Conservation (phyloP, 805 yeast species). For the Candida cerambycidarum region DNA sequence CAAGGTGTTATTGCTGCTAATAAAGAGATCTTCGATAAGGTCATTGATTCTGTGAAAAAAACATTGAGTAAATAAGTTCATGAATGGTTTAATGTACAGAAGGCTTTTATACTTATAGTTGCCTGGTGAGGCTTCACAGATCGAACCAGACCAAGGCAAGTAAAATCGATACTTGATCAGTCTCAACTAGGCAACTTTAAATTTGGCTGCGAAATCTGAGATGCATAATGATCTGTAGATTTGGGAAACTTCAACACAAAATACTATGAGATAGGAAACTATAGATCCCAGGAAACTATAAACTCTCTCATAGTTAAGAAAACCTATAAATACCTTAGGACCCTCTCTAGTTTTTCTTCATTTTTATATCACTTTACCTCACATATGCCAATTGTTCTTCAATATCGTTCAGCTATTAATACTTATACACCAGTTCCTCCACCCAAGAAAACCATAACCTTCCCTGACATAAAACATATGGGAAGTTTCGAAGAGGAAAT, state of each 20-base stretch:
- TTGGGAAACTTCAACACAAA: not conserved
- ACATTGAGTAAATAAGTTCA: constrained; percentile 18
- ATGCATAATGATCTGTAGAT: not conserved
- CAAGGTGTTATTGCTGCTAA: constrained; percentile 93
- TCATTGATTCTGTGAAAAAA: constrained; percentile 47
- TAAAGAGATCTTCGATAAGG: constrained; percentile 45
- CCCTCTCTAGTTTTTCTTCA: not conserved
- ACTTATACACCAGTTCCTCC: not conserved
- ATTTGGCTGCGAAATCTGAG: constrained; percentile 2
- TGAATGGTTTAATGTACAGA: too few relatives aligned
- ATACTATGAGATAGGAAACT: too few relatives aligned
- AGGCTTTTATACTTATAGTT: too few relatives aligned
- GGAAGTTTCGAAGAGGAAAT: not conserved
- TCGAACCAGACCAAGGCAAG: too few relatives aligned
- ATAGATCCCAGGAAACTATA: too few relatives aligned
- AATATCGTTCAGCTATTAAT: constrained; percentile 3
- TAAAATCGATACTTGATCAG: not conserved
- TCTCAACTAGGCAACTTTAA: not conserved
- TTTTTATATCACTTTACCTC: not conserved
- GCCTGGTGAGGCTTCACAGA: too few relatives aligned
- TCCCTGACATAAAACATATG: not conserved
- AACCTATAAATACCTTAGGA: not conserved
- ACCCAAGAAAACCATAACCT: not conserved
- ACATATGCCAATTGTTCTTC: constrained; percentile 4
- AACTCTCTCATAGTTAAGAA: not conserved